Evolutionary conservation across 805 yeast genomes (phyloP).

Genomic region (Candida parachauliodes): DNA sequence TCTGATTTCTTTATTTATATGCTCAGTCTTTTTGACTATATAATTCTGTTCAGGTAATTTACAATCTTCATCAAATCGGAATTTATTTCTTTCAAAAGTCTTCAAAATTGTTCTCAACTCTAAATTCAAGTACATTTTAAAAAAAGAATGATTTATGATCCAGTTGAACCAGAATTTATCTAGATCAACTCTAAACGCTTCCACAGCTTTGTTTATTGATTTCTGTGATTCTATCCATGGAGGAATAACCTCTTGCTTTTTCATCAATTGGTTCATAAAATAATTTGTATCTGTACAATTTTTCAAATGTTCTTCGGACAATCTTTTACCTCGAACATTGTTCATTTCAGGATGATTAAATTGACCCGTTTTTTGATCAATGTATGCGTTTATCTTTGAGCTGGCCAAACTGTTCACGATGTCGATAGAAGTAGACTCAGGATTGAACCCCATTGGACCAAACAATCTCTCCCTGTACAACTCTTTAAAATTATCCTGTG

Average conservation of each 20-base stretch:
- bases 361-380: conserved; percentile 64
- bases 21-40: conserved; percentile 18
- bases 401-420: conserved; percentile 68
- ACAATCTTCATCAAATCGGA: conserved; percentile 1
- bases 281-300: conserved; percentile 63
- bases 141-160: conserved; percentile 12
- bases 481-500: conserved; percentile 47
- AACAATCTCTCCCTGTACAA: conserved; percentile 61
- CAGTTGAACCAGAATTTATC: conserved; percentile 35
- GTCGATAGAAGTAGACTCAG: conserved; percentile 43
- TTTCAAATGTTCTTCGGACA: conserved; percentile 51
- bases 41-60: conserved; percentile 14
- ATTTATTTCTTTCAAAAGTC: conserved; percentile 5
- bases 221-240: conserved; percentile 86
- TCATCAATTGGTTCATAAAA: conserved; percentile 73
- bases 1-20: conserved; percentile 24
- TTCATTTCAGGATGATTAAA: conserved; percentile 53
- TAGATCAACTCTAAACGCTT: conserved; percentile 43
- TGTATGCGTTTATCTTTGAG: conserved; percentile 61
- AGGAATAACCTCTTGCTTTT: conserved; percentile 74
- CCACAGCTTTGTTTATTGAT: conserved; percentile 58
- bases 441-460: conserved; percentile 51
- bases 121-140: conserved; percentile 1
- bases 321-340: conserved; percentile 55
- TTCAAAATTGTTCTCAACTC: conserved; percentile 6